Percentiles rank a stretch among this genome's conserved stretches.
Conservation (phyloP, 371 early-diverging fungal genomes). For the Nematocida sp. region DNA sequence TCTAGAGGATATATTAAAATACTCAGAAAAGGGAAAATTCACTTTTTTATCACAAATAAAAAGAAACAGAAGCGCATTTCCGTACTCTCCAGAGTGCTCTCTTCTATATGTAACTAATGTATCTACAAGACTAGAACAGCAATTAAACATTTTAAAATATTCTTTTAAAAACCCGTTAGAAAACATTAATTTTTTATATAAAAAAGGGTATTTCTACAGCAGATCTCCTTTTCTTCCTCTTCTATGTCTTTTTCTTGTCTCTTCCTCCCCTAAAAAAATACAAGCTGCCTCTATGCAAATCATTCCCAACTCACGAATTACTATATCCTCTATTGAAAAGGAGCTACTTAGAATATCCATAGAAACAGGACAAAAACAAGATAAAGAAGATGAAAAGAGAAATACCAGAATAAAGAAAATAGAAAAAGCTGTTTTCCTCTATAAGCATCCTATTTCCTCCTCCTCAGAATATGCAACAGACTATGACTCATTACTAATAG, state of each 20-base stretch:
- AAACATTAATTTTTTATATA: conserved; percentile 1
- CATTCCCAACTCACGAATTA: not conserved
- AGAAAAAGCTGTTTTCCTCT: conserved; percentile 10
- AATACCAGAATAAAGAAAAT: not conserved
- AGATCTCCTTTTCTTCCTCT: conserved; percentile 28
- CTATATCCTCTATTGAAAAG: conserved; percentile 22
- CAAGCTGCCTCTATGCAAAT: not conserved
- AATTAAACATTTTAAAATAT: not conserved
- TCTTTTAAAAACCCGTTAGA: not conserved
- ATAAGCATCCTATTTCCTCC: not conserved
- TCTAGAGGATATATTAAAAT: conserved; percentile 41
- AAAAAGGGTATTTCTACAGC: conserved; percentile 29
- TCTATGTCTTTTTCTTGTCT: conserved; percentile 12
- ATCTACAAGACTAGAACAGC: not conserved
- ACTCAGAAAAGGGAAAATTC: not conserved
- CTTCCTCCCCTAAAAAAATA: conserved; percentile 1
- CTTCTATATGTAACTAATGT: conserved; percentile 7
- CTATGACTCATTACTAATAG: conserved; percentile 38
- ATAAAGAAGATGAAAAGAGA: not conserved
- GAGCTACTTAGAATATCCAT: conserved; percentile 2
- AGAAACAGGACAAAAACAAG: not conserved
- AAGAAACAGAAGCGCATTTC: conserved; percentile 7
- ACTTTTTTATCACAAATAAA: conserved; percentile 20
- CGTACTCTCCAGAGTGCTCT: not conserved
- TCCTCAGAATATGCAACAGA: conserved; percentile 10